phyloP scores from a whole-genome alignment of 202 grass and related monocot genomes.

The Setaria italica region DNA sequence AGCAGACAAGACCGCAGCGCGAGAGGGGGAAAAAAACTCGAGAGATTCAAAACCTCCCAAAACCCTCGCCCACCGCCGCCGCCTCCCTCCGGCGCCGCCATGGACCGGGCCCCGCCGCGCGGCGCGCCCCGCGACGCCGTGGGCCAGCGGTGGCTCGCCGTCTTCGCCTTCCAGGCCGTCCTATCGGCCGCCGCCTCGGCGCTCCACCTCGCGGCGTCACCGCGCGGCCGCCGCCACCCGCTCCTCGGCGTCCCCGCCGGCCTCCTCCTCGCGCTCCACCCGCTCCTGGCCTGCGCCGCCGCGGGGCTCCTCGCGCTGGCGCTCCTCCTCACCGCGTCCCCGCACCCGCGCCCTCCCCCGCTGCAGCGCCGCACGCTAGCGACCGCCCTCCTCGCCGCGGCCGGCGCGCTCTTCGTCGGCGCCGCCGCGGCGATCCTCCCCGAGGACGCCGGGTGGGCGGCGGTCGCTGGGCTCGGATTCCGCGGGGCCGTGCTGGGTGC shows the following conservation, averaged over 20 bases:
- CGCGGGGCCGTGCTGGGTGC: conserved; percentile 77
- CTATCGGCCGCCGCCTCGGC: conserved; percentile 39
- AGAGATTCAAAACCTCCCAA: conserved; percentile 55
- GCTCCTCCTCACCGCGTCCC: conserved; percentile 50
- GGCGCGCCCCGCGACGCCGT: conserved; percentile 55
- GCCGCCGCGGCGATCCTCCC: conserved; percentile 47
- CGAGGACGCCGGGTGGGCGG: conserved; percentile 41
- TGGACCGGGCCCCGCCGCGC: conserved; percentile 56
- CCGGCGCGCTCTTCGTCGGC: conserved; percentile 56
- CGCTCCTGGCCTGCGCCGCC: conserved; percentile 60
- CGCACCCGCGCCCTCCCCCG: conserved; percentile 46
- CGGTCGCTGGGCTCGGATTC: conserved; percentile 57
- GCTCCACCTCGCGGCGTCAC: conserved; percentile 41
- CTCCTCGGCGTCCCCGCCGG: conserved; percentile 49
- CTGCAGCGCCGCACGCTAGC: conserved; percentile 41
- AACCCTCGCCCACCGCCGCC: conserved; percentile 42
- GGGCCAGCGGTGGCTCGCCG: conserved; percentile 66
- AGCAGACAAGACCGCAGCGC: not conserved
- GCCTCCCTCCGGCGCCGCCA: conserved; percentile 41
- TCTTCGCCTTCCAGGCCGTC: conserved; percentile 54
- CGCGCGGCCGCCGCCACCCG: conserved; percentile 39
- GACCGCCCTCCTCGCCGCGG: conserved; percentile 47
- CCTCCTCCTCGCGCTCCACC: conserved; percentile 64
- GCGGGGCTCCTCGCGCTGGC: conserved; percentile 63
- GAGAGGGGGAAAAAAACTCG: not conserved